These are phyloP conservation scores for Suillus subluteus DNA, from an alignment of 768 basidiomycete species.

Conservation along the genomic window DNA sequence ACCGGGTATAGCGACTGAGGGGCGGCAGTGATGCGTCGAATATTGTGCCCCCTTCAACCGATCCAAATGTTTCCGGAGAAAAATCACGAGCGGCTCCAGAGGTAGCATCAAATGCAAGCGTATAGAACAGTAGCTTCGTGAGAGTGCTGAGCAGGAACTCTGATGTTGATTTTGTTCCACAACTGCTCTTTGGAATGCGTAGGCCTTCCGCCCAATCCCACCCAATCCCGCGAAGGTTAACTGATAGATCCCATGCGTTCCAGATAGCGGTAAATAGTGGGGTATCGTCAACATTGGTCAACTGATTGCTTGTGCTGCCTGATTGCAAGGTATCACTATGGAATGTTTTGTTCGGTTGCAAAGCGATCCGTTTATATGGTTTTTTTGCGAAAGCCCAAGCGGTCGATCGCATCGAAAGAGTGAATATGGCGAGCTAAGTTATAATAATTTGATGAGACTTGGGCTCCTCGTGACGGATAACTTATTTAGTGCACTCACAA, in stretches of 20 bases:
- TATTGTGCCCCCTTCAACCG: slow-evolving; percentile 39
- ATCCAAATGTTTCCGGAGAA: slow-evolving; percentile 43
- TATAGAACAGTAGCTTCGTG: slow-evolving; percentile 4
- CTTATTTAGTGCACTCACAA: slow-evolving; percentile 18
- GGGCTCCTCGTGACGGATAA: background rate
- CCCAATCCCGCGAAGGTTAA: slow-evolving; percentile 32
- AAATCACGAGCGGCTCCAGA: slow-evolving; percentile 29
- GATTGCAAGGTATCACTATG: background rate
- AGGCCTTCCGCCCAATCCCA: slow-evolving; percentile 22
- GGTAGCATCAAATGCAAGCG: slow-evolving; percentile 16
- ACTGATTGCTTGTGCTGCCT: background rate
- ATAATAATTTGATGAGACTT: slow-evolving; percentile 6
- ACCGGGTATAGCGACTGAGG: slow-evolving; percentile 42
- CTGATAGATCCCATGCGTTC: slow-evolving; percentile 31
- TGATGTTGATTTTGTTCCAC: slow-evolving; percentile 19
- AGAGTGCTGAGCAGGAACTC: slow-evolving; percentile 21
- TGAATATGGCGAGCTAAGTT: slow-evolving; percentile 30
- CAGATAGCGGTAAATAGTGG: slow-evolving; percentile 12
- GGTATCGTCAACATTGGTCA: background rate
- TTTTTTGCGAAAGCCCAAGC: slow-evolving; percentile 23
- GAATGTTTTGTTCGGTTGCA: background rate
- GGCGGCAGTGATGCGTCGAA: slow-evolving; percentile 37
- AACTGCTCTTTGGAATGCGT: slow-evolving; percentile 19
- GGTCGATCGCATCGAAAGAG: slow-evolving; percentile 26
- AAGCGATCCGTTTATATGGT: slow-evolving; percentile 9